phyloP scores from a whole-genome alignment of 2,329 filamentous ascomycete genomes.

The Phaeosphaeria sp. region DNA sequence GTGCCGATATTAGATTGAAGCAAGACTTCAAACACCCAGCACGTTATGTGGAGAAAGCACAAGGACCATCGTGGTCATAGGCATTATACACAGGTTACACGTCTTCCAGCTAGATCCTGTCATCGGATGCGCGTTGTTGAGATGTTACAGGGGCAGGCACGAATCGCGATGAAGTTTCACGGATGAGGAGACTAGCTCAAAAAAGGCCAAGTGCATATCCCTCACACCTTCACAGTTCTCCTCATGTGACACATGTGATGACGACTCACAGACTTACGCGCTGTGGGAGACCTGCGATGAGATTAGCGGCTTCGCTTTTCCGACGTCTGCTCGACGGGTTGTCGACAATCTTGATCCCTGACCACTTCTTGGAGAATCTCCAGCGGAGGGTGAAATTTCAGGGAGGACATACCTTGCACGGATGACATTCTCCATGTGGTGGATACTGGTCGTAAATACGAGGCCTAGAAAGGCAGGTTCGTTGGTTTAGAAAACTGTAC shows the following conservation, averaged over 20 bases:
- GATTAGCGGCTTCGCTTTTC: not conserved
- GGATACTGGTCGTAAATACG: not conserved
- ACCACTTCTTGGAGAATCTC: not conserved
- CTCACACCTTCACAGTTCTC: not conserved
- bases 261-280: not conserved
- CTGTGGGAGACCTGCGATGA: not conserved
- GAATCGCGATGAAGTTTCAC: not conserved
- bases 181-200: not conserved
- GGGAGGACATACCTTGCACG: not conserved
- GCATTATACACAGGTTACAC: not conserved
- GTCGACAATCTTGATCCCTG: not conserved
- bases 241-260: not conserved
- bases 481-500: not conserved
- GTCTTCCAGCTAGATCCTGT: not conserved
- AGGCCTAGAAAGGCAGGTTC: not conserved
- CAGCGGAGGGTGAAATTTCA: not conserved
- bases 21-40: constrained; percentile 1
- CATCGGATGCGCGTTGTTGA: not conserved
- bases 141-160: not conserved
- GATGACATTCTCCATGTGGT: not conserved
- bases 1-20: constrained; percentile 14
- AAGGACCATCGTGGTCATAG: constrained; percentile 3
- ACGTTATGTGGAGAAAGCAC: constrained; percentile 5
- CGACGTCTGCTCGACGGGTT: not conserved
- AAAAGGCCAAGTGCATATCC: not conserved